These are phyloP conservation scores for Alternaria infectoria DNA, from an alignment of 2,329 filamentous ascomycete genomes.

Conservation along the genomic window DNA sequence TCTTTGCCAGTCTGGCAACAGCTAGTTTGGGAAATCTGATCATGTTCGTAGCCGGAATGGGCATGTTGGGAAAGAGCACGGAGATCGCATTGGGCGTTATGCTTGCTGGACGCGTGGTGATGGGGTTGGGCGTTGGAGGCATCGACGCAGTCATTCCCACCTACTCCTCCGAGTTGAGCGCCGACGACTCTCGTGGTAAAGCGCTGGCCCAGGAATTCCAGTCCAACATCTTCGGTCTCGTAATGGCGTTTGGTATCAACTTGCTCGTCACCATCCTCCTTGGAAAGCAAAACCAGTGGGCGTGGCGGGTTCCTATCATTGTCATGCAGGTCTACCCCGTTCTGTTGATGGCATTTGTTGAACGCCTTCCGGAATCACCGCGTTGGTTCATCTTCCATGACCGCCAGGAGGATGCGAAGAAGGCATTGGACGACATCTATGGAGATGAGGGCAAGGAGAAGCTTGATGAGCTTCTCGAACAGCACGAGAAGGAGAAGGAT, in stretches of 20 bases:
- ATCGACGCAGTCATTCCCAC: constrained; percentile 67
- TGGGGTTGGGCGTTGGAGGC: constrained; percentile 65
- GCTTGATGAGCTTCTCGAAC: constrained; percentile 58
- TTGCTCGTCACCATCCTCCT: constrained; percentile 60
- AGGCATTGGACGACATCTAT: constrained; percentile 57
- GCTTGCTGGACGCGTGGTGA: constrained; percentile 59
- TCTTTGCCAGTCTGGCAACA: constrained; percentile 62
- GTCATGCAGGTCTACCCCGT: constrained; percentile 66
- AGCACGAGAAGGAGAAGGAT: constrained; percentile 58
- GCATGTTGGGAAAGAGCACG: constrained; percentile 37
- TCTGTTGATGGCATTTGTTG: constrained; percentile 60
- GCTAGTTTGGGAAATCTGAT: constrained; percentile 64
- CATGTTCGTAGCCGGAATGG: constrained; percentile 65
- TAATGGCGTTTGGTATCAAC: constrained; percentile 67
- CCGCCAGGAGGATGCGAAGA: constrained; percentile 57
- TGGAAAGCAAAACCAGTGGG: constrained; percentile 65
- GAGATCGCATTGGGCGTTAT: constrained; percentile 54
- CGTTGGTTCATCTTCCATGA: constrained; percentile 63
- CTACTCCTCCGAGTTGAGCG: constrained; percentile 63
- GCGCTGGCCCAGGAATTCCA: constrained; percentile 69
- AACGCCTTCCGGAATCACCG: constrained; percentile 63
- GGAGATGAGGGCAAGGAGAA: constrained; percentile 58
- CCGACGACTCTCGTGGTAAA: constrained; percentile 63
- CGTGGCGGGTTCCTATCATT: constrained; percentile 67
- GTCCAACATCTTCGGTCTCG: constrained; percentile 67